Conservation (phyloP, 1,284 basidiomycete species). For the Anthracocystis setariae region DNA sequence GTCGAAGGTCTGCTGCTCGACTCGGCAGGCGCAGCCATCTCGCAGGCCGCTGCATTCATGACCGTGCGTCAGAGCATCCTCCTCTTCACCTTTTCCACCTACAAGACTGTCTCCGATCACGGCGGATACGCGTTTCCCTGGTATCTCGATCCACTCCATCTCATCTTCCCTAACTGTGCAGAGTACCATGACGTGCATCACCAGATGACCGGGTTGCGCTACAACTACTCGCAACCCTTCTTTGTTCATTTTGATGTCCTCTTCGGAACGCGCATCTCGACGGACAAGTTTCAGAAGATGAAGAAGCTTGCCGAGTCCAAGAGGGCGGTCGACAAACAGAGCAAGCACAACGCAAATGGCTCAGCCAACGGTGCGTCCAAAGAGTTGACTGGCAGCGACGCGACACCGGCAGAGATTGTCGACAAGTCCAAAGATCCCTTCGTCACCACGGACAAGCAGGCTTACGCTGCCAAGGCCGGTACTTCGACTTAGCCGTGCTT, state of each 20-base stretch:
- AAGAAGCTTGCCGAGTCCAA: slow-evolving; percentile 42
- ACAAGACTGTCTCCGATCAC: slow-evolving; percentile 98
- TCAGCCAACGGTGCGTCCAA: not conserved
- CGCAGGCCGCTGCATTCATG: slow-evolving; percentile 78
- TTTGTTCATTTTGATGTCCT: slow-evolving; percentile 72
- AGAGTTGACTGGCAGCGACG: slow-evolving; percentile 19
- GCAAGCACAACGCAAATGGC: not conserved
- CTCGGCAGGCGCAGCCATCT: slow-evolving; percentile 81
- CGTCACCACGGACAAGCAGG: slow-evolving; percentile 30
- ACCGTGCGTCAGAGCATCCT: slow-evolving; percentile 80
- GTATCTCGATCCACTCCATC: slow-evolving; percentile 79
- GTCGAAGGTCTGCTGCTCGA: slow-evolving; percentile 90
- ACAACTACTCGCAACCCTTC: slow-evolving; percentile 95
- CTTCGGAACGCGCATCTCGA: slow-evolving; percentile 79
- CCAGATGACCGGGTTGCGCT: slow-evolving; percentile 89
- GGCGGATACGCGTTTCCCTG: slow-evolving; percentile 90
- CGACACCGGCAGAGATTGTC: slow-evolving; percentile 30
- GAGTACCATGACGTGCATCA: slow-evolving; percentile 99
- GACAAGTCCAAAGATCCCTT: slow-evolving; percentile 35
- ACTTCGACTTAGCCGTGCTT: slow-evolving; percentile 22
- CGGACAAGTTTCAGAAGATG: slow-evolving; percentile 65
- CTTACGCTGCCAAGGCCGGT: slow-evolving; percentile 50
- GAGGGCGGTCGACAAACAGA: slow-evolving; percentile 25
- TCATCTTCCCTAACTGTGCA: slow-evolving; percentile 89
- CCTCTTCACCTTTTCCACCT: slow-evolving; percentile 83